phyloP scores from a whole-genome alignment of 148 eudicot genomes.

The Rhododendron henanense region DNA sequence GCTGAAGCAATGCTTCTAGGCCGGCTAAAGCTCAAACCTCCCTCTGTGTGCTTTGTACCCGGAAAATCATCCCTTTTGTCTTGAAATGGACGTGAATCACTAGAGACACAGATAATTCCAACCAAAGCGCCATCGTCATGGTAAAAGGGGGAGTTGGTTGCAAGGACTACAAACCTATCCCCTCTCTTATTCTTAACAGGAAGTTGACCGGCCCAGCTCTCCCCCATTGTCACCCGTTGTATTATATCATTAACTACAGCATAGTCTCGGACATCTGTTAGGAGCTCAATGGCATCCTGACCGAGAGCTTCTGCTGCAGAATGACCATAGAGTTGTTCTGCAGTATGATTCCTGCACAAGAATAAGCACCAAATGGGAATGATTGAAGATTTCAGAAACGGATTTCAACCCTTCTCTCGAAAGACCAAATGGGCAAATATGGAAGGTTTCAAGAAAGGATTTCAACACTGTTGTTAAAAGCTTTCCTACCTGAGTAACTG shows the following conservation, averaged over 20 bases:
- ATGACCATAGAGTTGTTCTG: constrained; percentile 83
- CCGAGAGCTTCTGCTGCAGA: constrained; percentile 82
- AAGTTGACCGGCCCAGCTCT: constrained; percentile 86
- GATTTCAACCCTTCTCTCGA: too few relatives aligned
- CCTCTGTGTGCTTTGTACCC: constrained; percentile 28
- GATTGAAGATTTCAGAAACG: not conserved
- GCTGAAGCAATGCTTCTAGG: constrained; percentile 44
- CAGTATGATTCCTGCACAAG: constrained; percentile 75
- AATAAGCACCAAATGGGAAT: constrained; percentile 14
- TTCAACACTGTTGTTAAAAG: not conserved
- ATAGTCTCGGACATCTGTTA: constrained; percentile 46
- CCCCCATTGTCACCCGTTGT: constrained; percentile 47
- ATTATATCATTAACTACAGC: constrained; percentile 45
- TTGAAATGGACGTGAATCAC: constrained; percentile 52
- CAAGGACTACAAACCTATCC: constrained; percentile 39
- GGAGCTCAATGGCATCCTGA: constrained; percentile 40
- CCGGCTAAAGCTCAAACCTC: constrained; percentile 31
- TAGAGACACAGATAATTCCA: constrained; percentile 72
- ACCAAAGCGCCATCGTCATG: constrained; percentile 72
- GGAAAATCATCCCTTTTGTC: constrained; percentile 28
- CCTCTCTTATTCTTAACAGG: constrained; percentile 68
- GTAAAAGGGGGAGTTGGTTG: constrained; percentile 74
- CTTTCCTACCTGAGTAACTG: too few relatives aligned
- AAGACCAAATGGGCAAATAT: not conserved
- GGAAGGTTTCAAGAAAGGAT: not conserved